Evolutionary conservation across 2,329 filamentous ascomycete species (phyloP).

Genomic region (Pestalotiopsis sp.): DNA sequence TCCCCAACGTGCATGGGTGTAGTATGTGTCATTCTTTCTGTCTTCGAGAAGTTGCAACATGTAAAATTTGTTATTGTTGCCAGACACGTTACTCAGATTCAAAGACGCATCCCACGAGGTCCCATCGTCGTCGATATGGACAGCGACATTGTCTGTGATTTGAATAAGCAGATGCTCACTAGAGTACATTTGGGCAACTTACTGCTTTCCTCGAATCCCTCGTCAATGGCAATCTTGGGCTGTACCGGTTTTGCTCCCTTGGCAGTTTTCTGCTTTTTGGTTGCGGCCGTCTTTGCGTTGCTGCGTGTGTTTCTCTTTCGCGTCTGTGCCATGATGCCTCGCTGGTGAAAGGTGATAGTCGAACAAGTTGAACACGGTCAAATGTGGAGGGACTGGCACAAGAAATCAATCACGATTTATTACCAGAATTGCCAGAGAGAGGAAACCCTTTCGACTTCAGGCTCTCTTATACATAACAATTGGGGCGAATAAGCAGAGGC

Average conservation of each 20-base stretch:
- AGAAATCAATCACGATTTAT: not conserved
- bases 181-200: slow-evolving; percentile 1
- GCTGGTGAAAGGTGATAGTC: not conserved
- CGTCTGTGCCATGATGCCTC: not conserved
- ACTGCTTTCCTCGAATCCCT: slow-evolving; percentile 21
- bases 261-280: slow-evolving; percentile 22
- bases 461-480: too few species aligned
- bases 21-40: slow-evolving; percentile 16
- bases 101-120: slow-evolving; percentile 21
- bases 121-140: slow-evolving; percentile 20
- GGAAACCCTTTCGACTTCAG: too few species aligned
- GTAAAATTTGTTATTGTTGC: slow-evolving; percentile 24
- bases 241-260: slow-evolving; percentile 13
- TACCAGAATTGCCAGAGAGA: too few species aligned
- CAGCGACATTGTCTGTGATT: slow-evolving; percentile 17
- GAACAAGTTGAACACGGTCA: not conserved
- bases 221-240: slow-evolving; percentile 19
- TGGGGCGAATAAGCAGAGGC: too few species aligned
- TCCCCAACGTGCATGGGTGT: slow-evolving; percentile 21
- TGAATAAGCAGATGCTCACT: not conserved
- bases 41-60: slow-evolving; percentile 22
- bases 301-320: not conserved
- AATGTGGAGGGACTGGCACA: not conserved
- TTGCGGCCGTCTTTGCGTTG: slow-evolving; percentile 5
- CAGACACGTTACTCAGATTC: slow-evolving; percentile 22